Base-by-base conservation (phyloP, 2,329 filamentous ascomycete genomes). In the Cladosporium sp. region DNA sequence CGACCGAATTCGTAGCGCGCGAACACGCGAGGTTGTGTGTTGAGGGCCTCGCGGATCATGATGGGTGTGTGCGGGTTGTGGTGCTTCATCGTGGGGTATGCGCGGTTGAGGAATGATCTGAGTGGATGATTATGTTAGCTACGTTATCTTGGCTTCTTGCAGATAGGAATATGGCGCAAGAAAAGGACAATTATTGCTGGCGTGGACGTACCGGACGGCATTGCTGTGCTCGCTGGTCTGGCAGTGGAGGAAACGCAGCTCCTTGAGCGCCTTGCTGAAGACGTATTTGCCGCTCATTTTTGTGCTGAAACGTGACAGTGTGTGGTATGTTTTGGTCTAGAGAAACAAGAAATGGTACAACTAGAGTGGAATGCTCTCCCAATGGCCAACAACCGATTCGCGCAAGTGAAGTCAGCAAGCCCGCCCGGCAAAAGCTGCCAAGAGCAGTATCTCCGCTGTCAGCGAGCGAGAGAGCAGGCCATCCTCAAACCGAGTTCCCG, bases 21-120 rank as follows among this genome's bases (percentile, higher is more conserved):
- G 76, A 88, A 97, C 63, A 99, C 85, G 75, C 85, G 88, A 63
- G 94, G 93, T 73, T 89, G 79, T 56, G 90, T 90, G 70, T 90
- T 91, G 66, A 84, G 79, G 54, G 93, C 94, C 80, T 97, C 94
- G 72, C 94, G 90, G 70, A 99, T 86, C 80, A 99, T 81, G 76
- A 99, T 97, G 56, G 94, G 94, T 49, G 84, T 92, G 75, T 89
- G 80, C 58, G 94, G 94, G 80, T 99, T 99, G 83, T 93, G 90
- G 82, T 96, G 95, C 86, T 99, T 99, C 93, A 99, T 97, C 60
- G 90, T 94, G 47, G 94, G 94, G 77, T 99, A 99, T 65, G 91
- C 87, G 73, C 90, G 86, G 64, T 87, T 88, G 65, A 99, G 82
- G 78, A 99, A 99, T 28, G 89, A 87, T 75, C 94, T 97, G 52